Conservation (phyloP, 768 basidiomycete genomes). For the Russula sp. region DNA sequence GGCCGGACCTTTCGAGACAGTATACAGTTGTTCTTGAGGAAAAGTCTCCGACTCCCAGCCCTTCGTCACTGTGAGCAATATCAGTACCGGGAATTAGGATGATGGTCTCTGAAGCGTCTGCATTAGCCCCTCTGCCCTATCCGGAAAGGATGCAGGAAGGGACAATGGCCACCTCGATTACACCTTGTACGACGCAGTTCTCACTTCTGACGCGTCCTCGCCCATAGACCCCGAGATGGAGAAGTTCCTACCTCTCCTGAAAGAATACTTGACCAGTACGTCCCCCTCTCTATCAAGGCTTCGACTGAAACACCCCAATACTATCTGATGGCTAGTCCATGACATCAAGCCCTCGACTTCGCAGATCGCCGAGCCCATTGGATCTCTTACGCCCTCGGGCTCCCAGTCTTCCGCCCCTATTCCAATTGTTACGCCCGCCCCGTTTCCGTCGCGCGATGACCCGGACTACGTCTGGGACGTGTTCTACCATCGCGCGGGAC, state of each 20-base stretch:
- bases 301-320: neutral
- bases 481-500: constrained; percentile 65
- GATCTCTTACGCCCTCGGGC: constrained; percentile 13
- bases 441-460: constrained; percentile 18
- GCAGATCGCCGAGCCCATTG: constrained; percentile 8
- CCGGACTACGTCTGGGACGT: constrained; percentile 82
- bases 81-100: neutral
- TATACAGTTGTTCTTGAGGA: constrained; percentile 21
- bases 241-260: constrained; percentile 71
- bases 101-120: neutral
- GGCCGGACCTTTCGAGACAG: constrained; percentile 17
- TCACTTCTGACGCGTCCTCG: constrained; percentile 14
- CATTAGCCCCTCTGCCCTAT: constrained; percentile 51
- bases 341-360: constrained; percentile 4
- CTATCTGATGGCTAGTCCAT: constrained; percentile 5
- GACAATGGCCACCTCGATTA: constrained; percentile 35
- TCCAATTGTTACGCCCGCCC: constrained; percentile 6
- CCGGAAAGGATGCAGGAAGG: constrained; percentile 42
- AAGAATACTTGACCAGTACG: constrained; percentile 62
- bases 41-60: neutral
- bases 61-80: constrained; percentile 28
- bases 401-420: constrained; percentile 5
- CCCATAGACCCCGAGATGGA: constrained; percentile 58
- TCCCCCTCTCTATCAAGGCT: neutral
- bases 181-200: constrained; percentile 68